These are phyloP conservation scores for Populus alba DNA, from an alignment of 345 rosid genomes.

Conservation along the genomic window DNA sequence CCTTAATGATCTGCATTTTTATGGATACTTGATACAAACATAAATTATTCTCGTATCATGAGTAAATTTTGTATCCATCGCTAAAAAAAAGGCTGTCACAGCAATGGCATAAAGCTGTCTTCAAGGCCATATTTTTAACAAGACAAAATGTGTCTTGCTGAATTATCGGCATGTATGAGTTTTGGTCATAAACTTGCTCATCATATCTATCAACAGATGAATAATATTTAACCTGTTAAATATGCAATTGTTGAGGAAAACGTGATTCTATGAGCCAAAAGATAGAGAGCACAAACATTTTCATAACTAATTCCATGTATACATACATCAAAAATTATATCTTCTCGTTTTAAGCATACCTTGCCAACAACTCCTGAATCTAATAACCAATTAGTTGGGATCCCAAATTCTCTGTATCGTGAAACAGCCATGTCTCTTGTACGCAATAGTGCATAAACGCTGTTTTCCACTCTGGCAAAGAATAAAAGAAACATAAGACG, in stretches of 20 bases:
- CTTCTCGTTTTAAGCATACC: conserved; percentile 41
- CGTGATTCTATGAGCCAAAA: neutral
- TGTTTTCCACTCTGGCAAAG: conserved; percentile 73
- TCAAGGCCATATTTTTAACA: neutral
- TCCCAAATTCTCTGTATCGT: conserved; percentile 78
- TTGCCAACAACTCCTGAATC: conserved; percentile 94
- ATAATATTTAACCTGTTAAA: neutral
- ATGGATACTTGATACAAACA: neutral
- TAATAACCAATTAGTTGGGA: conserved; percentile 79
- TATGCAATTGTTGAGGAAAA: neutral
- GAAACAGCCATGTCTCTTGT: conserved; percentile 96
- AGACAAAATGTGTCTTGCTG: neutral
- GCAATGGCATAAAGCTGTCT: neutral
- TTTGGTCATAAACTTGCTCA: neutral
- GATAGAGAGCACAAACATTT: neutral
- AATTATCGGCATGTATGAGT: neutral
- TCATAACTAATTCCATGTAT: neutral
- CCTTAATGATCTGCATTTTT: neutral
- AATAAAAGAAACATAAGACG: conserved; percentile 1
- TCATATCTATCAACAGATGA: neutral
- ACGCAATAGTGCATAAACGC: conserved; percentile 84
- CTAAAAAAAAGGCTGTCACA: neutral
- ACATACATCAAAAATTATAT: neutral
- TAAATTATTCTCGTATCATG: neutral
- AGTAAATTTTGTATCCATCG: neutral